A percentile compares a stretch with the other conserved stretches of the same genome.
Evolutionary conservation across 2,329 filamentous ascomycete genomes (phyloP).

Genomic region (Tolypocladium capitatum): DNA sequence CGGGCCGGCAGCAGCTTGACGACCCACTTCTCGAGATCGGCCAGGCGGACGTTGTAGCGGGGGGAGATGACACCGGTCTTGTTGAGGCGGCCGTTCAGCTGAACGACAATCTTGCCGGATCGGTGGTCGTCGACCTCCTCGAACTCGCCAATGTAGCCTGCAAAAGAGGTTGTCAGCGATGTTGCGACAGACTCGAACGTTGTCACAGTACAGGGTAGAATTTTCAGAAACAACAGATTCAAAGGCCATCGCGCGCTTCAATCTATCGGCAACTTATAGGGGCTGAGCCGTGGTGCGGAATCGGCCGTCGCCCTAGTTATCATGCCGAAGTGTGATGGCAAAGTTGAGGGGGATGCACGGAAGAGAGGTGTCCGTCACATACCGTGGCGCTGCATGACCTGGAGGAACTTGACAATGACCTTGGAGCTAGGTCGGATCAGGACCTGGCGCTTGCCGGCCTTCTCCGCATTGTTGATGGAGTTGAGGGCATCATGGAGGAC

Average conservation of each 20-base stretch:
- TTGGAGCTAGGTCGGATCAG: conserved; percentile 96
- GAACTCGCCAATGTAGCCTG: conserved; percentile 98
- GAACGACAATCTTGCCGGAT: conserved; percentile 98
- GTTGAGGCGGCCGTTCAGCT: conserved; percentile 97
- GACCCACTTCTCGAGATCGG: conserved; percentile 99
- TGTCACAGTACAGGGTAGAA: conserved; percentile 15
- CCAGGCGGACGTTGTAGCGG: conserved; percentile 97
- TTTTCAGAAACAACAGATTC: conserved; percentile 39
- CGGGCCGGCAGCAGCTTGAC: conserved; percentile 96
- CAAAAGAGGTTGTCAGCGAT: conserved; percentile 45
- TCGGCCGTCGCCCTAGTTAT: conserved; percentile 99
- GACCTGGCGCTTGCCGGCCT: conserved; percentile 98
- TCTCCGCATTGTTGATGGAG: conserved; percentile 99
- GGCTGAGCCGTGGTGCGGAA: conserved; percentile 70
- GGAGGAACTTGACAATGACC: conserved; percentile 99
- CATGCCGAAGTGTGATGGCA: conserved; percentile 59
- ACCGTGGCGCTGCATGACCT: conserved; percentile 99
- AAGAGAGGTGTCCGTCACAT: conserved; percentile 33
- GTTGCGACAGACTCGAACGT: conserved; percentile 92
- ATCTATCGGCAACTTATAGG: conserved; percentile 99
- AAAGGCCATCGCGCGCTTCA: conserved; percentile 71
- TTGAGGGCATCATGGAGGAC: conserved; percentile 99
- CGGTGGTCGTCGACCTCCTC: conserved; percentile 99
- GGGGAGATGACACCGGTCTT: conserved; percentile 99
- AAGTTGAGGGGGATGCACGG: conserved; percentile 9